phyloP scores from a whole-genome alignment of 352 stramenopile species.

The Globisporangium yorkense region DNA sequence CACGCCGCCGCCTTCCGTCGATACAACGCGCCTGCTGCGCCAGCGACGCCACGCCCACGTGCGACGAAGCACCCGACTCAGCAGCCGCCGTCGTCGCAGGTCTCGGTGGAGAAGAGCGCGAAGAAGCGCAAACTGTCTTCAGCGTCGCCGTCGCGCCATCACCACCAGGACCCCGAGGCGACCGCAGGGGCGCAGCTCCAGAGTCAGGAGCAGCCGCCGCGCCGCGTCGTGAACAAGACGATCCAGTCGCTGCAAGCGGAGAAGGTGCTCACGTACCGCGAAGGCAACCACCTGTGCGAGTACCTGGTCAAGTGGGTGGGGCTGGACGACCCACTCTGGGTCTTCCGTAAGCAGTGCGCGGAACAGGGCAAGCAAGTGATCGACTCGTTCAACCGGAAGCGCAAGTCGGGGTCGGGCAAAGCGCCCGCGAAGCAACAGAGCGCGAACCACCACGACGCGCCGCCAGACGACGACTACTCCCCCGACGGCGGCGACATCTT shows the following conservation, averaged over 20 bases:
- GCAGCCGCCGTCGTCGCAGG: neutral
- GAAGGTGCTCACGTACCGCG: conserved; percentile 23
- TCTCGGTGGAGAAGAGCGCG: neutral
- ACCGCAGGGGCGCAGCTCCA: neutral
- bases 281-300: conserved; percentile 16
- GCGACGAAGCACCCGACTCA: neutral
- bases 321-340: conserved; percentile 21
- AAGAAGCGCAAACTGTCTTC: conserved; percentile 10
- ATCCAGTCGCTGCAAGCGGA: conserved; percentile 18
- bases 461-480: too few species aligned
- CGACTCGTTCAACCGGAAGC: conserved; percentile 17
- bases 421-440: conserved; percentile 4
- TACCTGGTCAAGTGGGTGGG: conserved; percentile 33
- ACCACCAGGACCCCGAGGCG: neutral
- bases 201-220: neutral
- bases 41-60: too few species aligned
- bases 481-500: conserved; percentile 23
- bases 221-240: neutral
- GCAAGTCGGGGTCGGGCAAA: neutral
- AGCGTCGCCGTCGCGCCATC: conserved; percentile 1
- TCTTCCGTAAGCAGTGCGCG: conserved; percentile 23
- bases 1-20: neutral
- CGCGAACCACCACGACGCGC: neutral
- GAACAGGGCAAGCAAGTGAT: conserved; percentile 27
- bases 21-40: too few species aligned